Conservation (phyloP, 2,329 filamentous ascomycete species). For the Fusarium nanum region DNA sequence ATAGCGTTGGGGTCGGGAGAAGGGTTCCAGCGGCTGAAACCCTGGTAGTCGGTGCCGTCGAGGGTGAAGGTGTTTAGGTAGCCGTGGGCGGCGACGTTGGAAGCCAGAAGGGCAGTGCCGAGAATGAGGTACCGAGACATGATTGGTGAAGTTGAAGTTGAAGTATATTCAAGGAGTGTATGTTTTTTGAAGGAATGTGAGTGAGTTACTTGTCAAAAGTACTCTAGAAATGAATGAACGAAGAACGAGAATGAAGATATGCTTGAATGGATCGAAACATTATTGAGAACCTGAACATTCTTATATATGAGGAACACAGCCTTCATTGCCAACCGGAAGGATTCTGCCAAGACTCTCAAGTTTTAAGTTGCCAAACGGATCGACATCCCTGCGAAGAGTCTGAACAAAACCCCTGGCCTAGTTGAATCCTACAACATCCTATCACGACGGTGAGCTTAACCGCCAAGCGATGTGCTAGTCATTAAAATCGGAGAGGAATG, state of each 20-base stretch:
- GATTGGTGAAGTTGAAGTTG: not conserved
- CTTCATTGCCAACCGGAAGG: not conserved
- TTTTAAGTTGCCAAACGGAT: slow-evolving; percentile 11
- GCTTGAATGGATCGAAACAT: not conserved
- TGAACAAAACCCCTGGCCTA: not conserved
- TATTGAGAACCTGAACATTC: too few relatives aligned
- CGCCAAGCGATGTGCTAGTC: not conserved
- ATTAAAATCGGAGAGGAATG: not conserved
- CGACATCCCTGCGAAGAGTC: slow-evolving; percentile 2
- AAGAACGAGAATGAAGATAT: not conserved
- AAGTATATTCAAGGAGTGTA: not conserved
- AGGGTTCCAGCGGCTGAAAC: slow-evolving; percentile 48
- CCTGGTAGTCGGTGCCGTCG: slow-evolving; percentile 51
- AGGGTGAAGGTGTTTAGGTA: slow-evolving; percentile 42
- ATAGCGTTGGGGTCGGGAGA: slow-evolving; percentile 48
- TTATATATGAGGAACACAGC: not conserved
- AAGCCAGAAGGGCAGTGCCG: slow-evolving; percentile 25
- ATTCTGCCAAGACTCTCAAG: slow-evolving; percentile 1
- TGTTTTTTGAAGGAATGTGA: not conserved
- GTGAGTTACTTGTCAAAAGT: slow-evolving; percentile 26
- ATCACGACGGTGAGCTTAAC: not conserved
- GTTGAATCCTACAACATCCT: not conserved
- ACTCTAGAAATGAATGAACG: not conserved
- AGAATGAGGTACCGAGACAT: slow-evolving; percentile 34
- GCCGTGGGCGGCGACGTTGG: slow-evolving; percentile 42